These are phyloP conservation scores for Fusarium robinianum DNA, from an alignment of 2,329 filamentous ascomycete species.

Conservation along the genomic window DNA sequence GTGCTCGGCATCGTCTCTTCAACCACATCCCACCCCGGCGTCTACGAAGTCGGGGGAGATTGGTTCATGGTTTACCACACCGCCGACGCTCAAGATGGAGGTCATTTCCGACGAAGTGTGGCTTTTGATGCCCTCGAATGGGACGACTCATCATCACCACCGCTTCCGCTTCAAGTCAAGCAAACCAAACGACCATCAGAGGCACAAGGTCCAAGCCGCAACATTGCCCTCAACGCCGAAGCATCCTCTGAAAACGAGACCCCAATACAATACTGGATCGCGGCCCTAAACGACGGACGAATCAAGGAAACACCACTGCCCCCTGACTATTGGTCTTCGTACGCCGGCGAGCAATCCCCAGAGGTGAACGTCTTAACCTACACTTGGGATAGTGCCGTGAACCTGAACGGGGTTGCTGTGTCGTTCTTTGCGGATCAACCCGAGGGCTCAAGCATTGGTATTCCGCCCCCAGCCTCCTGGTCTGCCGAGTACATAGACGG, in stretches of 20 bases:
- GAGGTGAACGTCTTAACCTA: conserved; percentile 38
- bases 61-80: conserved; percentile 45
- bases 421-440: conserved; percentile 41
- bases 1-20: conserved; percentile 44
- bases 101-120: conserved; percentile 44
- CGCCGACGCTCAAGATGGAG: conserved; percentile 41
- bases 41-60: conserved; percentile 36
- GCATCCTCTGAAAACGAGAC: conserved; percentile 34
- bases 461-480: conserved; percentile 39
- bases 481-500: conserved; percentile 33
- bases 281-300: conserved; percentile 40
- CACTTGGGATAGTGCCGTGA: conserved; percentile 37
- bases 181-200: conserved; percentile 37
- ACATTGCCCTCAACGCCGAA: conserved; percentile 39
- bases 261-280: conserved; percentile 46
- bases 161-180: conserved; percentile 36
- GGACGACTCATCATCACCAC: conserved; percentile 37
- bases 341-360: conserved; percentile 39
- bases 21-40: conserved; percentile 45
- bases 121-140: conserved; percentile 42
- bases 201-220: conserved; percentile 37
- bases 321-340: conserved; percentile 46
- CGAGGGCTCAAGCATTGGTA: conserved; percentile 37
- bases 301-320: conserved; percentile 41
- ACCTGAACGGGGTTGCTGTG: conserved; percentile 38